phyloP scores from a whole-genome alignment of 202 grass and related monocot species.

The Carex arenaria region DNA sequence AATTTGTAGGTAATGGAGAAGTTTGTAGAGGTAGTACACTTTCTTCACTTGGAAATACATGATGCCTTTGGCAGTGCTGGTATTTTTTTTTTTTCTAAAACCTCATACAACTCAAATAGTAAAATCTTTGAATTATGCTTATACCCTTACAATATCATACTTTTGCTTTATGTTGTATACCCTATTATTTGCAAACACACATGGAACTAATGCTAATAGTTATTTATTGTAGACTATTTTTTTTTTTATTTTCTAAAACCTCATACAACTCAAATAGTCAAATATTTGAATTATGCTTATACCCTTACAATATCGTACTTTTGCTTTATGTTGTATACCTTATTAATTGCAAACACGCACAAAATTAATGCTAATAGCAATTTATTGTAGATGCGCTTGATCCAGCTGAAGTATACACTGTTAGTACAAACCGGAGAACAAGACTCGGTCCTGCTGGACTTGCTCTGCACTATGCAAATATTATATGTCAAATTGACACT shows the following conservation, averaged over 20 bases:
- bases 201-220: background rate
- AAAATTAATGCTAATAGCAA: background rate
- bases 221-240: constrained; percentile 29
- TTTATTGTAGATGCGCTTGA: constrained; percentile 34
- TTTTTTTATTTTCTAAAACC: background rate
- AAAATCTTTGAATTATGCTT: constrained; percentile 5
- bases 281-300: constrained; percentile 7
- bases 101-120: constrained; percentile 20
- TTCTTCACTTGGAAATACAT: constrained; percentile 75
- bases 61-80: constrained; percentile 62
- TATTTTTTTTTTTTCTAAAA: constrained; percentile 14
- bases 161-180: background rate
- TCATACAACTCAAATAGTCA: constrained; percentile 22
- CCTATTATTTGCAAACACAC: background rate
- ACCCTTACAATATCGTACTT: background rate
- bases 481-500: constrained; percentile 72
- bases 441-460: constrained; percentile 58
- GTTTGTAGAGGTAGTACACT: constrained; percentile 77
- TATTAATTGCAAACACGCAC: background rate
- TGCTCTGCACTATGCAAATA: constrained; percentile 89
- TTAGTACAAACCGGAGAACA: constrained; percentile 27
- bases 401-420: constrained; percentile 24
- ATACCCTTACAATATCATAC: background rate
- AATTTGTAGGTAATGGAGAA: constrained; percentile 66
- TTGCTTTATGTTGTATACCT: background rate